Conservation (phyloP, 805 yeast species). For the Candida nanaspora region DNA sequence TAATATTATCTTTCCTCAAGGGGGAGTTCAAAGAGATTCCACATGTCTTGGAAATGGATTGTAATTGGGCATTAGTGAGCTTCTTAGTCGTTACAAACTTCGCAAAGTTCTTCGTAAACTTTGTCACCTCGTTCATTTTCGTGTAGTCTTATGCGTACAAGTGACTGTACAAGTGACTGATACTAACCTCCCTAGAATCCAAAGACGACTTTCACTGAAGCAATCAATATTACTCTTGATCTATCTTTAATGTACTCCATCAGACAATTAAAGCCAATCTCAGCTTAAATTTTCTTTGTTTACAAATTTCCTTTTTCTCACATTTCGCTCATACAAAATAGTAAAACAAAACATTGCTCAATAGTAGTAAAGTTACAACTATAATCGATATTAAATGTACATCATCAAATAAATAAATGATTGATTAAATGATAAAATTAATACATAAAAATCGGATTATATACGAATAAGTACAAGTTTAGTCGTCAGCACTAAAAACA, state of each 20-base stretch:
- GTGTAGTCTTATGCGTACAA: no score
- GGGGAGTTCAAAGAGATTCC: slow-evolving; percentile 9
- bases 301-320: slow-evolving; percentile 31
- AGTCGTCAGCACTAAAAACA: slow-evolving; percentile 40
- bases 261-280: neutral
- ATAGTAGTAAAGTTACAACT: no score
- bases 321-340: no score
- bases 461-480: slow-evolving; percentile 9
- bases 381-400: no score
- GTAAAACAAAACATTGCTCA: no score
- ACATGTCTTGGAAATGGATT: slow-evolving; percentile 9
- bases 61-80: slow-evolving; percentile 6
- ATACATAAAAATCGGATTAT: slow-evolving; percentile 9
- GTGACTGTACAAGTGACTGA: no score
- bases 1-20: slow-evolving; percentile 7
- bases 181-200: no score
- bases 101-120: neutral
- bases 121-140: neutral
- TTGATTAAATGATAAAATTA: slow-evolving; percentile 40
- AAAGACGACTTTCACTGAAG: neutral
- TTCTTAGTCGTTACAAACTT: slow-evolving; percentile 2
- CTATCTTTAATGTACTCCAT: neutral
- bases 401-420: slow-evolving; percentile 15
- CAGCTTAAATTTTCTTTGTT: neutral
- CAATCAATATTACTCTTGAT: neutral